These are phyloP conservation scores for Colletotrichum sp. DNA, from an alignment of 2,329 filamentous ascomycete species.

Conservation along the genomic window DNA sequence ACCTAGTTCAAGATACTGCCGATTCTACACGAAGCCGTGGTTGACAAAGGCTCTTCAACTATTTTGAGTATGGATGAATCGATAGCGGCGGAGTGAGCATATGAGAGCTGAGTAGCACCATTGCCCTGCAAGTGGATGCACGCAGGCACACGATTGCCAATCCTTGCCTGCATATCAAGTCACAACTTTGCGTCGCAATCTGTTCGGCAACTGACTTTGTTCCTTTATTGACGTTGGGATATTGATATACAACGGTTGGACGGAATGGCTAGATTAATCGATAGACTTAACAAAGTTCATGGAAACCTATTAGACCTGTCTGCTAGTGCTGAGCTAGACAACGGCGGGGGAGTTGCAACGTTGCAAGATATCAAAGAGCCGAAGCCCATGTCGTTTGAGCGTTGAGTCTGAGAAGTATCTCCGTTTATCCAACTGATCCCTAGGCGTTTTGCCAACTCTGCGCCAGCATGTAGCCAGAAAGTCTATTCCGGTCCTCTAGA, in stretches of 20 bases:
- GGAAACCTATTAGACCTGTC: background rate
- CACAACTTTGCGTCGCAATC: background rate
- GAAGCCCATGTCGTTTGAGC: background rate
- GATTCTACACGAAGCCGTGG: background rate
- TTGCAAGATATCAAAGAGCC: fast-evolving
- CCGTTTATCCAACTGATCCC: too few relatives aligned
- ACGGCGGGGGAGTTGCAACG: background rate
- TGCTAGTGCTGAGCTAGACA: background rate
- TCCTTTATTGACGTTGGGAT: background rate
- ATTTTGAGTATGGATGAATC: background rate
- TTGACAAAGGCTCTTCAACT: background rate
- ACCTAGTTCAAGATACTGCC: background rate
- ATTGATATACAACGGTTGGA: background rate
- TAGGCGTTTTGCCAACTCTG: too few relatives aligned
- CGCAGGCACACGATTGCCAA: background rate
- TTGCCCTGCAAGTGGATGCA: background rate
- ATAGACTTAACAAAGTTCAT: background rate
- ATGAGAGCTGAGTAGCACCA: background rate
- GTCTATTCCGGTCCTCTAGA: too few relatives aligned
- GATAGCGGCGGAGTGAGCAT: background rate
- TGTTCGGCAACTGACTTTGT: background rate
- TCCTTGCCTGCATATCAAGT: background rate
- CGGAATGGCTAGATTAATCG: background rate
- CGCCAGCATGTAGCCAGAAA: too few relatives aligned
- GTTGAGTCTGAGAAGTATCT: background rate